Base-by-base conservation (phyloP, 2,329 filamentous ascomycete species). In the Fusarium tanahbumbuense region DNA sequence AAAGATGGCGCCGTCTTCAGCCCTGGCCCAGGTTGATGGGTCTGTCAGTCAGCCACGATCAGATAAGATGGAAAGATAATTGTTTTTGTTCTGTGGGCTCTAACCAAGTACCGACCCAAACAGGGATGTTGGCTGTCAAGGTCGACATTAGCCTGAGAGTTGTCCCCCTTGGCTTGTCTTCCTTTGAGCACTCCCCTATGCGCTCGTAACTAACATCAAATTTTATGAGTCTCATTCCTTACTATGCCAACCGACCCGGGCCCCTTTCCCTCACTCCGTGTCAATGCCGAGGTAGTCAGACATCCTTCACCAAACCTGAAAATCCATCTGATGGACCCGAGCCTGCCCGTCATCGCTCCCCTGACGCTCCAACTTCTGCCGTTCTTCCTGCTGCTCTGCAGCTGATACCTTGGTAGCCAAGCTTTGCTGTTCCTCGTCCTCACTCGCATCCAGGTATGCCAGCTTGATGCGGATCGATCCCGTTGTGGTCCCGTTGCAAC, bases 51-150 rank as follows among this genome's bases (percentile, higher is more conserved):
- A 67, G 62, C 66, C 66, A 75, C 70, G 64, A 75, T 75, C 73
- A 73, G 73, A 75, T 75, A 75, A 75, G 73, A 75, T 74, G 61
- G 56, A 71, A 71, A 47, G 42, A 56, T 52, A 50, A 66, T 60
- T 66, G 50, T 62, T 70, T 72, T 48, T 28, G 16, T 54, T 72
- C 63, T 70, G 70, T 73, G 67, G 70, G 63, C 57, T 57, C 56
- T 42, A 44, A 44, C 32, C 27, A 67, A 73, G 49, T 73, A 64
- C 59, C 60, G 58, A 11, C 16, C 11, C 20, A 25, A 25, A 50
- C 34, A 68, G 23, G 65, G 64, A 34, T 66, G 25, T 53, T 45
- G 61, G 32, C 45, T 56, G 50, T 58, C 60, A 63, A 52, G 67
- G 64, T 70, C 40, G 40, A 54, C 34, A 12, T n/a, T 60, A 56